Base-by-base conservation (phyloP, 495 filamentous ascomycete species). In the Hypomontagnella submonticulosa region DNA sequence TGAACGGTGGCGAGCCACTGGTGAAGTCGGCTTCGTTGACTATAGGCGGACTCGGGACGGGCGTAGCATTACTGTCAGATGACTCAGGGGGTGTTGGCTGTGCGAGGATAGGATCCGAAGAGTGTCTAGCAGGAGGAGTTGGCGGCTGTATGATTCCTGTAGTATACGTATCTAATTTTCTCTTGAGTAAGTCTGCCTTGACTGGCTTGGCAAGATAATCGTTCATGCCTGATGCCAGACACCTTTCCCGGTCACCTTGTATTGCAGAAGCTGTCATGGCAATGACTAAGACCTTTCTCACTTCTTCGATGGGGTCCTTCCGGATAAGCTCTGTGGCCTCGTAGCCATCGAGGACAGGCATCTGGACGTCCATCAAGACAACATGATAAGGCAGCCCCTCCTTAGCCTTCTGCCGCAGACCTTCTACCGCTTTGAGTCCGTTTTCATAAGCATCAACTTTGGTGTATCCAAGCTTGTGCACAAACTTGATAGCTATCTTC, bases 231-330 rank as follows among this genome's bases (percentile, higher is more conserved):
- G 92, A 90, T 20, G 92, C 91, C 12, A 97, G 80, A 67, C 93
- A 97, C 74, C 93, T 96, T 75, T 97, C 93, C 23, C 92, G 83
- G 66, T 97, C 93, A 36, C 93, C 93, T 71, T 92, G 89, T 65
- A 97, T 97, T 12, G 93, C 93, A 50, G 86, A 90, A 2, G 93
- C 93, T 3, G 93, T 97, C 93, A 97, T 96, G 36, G 92, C 92
- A 59, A 97, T 95, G 52, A 97, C 88, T 9, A 97, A 81, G 0
- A 93, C 85, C 41, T 89, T 85, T 40, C 89, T 84, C 2, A 97
- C 91, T 4, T 83, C 82, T 1, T 90, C 87, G 44, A 92, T 87
- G 0, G 84, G 75, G 75, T 96, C 91, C 43, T 85, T 84, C 3
- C 93, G 87, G 42, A 97, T 85, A 48, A 90, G 82, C 49, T 89